Conservation (phyloP, 495 filamentous ascomycete species). For the Trichoderma erinaceum region DNA sequence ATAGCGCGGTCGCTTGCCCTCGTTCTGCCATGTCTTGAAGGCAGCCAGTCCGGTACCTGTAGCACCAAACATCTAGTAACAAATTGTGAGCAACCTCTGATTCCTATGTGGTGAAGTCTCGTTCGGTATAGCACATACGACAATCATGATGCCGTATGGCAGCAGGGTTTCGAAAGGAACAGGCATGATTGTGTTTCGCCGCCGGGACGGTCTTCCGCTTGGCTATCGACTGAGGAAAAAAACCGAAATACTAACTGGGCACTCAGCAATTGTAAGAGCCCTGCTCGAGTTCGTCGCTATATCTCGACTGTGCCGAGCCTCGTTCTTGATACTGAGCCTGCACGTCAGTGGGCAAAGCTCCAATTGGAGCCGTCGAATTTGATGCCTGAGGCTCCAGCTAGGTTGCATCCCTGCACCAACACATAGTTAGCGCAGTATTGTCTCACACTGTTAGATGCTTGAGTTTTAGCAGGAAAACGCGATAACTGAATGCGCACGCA, state of each 20-base stretch:
- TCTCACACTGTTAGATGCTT: background rate
- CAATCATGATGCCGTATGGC: constrained; percentile 86
- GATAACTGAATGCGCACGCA: background rate
- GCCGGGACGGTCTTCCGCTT: constrained; percentile 5
- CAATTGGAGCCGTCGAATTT: constrained; percentile 1
- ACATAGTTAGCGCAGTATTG: background rate
- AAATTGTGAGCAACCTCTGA: constrained; percentile 26
- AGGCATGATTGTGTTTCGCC: constrained; percentile 56
- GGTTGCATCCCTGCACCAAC: background rate
- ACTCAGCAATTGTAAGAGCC: background rate
- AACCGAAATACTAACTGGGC: background rate
- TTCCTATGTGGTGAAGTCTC: constrained; percentile 16
- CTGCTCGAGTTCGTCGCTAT: background rate
- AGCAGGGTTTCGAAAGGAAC: constrained; percentile 93
- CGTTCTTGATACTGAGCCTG: constrained; percentile 11
- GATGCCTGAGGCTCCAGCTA: constrained; percentile 5
- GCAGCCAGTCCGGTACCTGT: constrained; percentile 69
- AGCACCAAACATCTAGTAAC: constrained; percentile 77
- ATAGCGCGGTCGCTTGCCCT: constrained; percentile 77
- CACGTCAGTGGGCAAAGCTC: constrained; percentile 5
- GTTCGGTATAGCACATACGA: constrained; percentile 50
- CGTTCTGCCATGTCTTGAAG: constrained; percentile 74
- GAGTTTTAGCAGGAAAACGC: background rate
- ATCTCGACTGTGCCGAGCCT: background rate
- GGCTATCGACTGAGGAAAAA: background rate